Base-by-base conservation (phyloP, 2,329 filamentous ascomycete genomes). In the Dothideomycetes sp. region DNA sequence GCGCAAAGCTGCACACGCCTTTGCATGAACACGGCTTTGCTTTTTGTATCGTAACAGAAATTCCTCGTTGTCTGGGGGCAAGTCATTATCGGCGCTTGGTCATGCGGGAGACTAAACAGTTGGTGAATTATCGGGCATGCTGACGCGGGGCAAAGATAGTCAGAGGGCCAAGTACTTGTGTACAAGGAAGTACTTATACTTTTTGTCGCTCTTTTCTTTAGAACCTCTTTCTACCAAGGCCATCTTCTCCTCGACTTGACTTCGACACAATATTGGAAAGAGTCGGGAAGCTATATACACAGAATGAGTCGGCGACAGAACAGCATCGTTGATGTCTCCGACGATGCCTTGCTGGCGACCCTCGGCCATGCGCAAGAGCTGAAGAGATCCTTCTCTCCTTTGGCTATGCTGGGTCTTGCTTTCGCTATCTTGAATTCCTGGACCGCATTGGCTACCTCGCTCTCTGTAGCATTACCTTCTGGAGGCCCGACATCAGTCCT, bases 401-500 rank as follows among this genome's bases (percentile, higher is more conserved):
- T 78, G 40, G 71, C 74, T 18, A 78, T 79, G 74, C 62, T 78
- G 27, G 74, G 74, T 12, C 62, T 78, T 43, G 75, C 74, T 4
- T 79, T 78, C 54, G 74, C 75, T 10, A 78, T 78, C 49, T 54
- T 79, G 33, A 79, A 79, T 52, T 75, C 73, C 12, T 79, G 75
- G 75, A 78, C 74, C 2, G 74, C 75, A 12, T 60, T 78, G 6
- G 73, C 73, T 3, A 67, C 74, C 2, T 76, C 72, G 41, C 58
- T 79, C 32, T 71, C 68, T 3, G 63, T 80, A 4, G 74, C 76
- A 15, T 64, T 88, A 22, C 80, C 82, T 1, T 81, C 76, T 11
- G 84, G 84, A 29, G 84, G 84, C 0, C 73, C 78, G 15, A 76
- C 73, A 6, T 73, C 78, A 44, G 79, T 87, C 28, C 71, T 88